A percentile compares a stretch with the other conserved stretches of the same genome.
These are phyloP conservation scores for Saccharomycopsis selenospora DNA, from an alignment of 805 yeast genomes.

Conservation along the genomic window DNA sequence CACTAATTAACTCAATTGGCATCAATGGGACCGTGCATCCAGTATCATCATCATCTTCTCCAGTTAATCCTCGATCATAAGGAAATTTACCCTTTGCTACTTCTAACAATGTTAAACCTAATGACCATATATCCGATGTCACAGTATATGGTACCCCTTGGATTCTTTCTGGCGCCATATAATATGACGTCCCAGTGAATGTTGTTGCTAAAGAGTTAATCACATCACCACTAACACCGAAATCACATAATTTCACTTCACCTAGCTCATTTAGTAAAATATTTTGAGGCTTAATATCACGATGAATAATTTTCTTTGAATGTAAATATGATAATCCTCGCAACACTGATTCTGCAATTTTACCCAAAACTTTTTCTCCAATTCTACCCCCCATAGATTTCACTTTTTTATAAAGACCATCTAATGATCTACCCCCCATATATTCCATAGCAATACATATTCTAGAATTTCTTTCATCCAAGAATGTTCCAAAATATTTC, in stretches of 20 bases:
- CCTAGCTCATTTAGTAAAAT: conserved; percentile 71
- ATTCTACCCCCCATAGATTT: conserved; percentile 72
- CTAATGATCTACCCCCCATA: conserved; percentile 90
- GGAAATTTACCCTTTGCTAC: conserved; percentile 94
- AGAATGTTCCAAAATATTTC: conserved; percentile 85
- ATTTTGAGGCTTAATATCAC: conserved; percentile 95
- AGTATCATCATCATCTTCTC: conserved; percentile 32
- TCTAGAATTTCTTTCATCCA: conserved; percentile 66
- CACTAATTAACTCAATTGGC: conserved; percentile 80
- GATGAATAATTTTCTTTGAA: conserved; percentile 79
- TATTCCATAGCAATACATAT: conserved; percentile 96
- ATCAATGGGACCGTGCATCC: conserved; percentile 42
- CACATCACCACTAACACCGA: conserved; percentile 96
- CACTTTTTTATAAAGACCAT: conserved; percentile 80
- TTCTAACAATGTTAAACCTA: conserved; percentile 86
- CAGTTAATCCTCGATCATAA: conserved; percentile 34
- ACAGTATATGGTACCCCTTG: conserved; percentile 94
- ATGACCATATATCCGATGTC: conserved; percentile 93
- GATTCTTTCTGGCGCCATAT: conserved; percentile 98
- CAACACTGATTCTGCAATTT: conserved; percentile 79
- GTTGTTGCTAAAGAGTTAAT: conserved; percentile 94
- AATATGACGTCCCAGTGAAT: conserved; percentile 93
- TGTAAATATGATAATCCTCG: conserved; percentile 83
- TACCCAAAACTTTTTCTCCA: conserved; percentile 88
- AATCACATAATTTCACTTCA: conserved; percentile 88